Evolutionary conservation across 1,284 basidiomycete genomes (phyloP), one percentile per base, ranked within the genome.

Genomic region (Ceraceosorus guamensis): DNA sequence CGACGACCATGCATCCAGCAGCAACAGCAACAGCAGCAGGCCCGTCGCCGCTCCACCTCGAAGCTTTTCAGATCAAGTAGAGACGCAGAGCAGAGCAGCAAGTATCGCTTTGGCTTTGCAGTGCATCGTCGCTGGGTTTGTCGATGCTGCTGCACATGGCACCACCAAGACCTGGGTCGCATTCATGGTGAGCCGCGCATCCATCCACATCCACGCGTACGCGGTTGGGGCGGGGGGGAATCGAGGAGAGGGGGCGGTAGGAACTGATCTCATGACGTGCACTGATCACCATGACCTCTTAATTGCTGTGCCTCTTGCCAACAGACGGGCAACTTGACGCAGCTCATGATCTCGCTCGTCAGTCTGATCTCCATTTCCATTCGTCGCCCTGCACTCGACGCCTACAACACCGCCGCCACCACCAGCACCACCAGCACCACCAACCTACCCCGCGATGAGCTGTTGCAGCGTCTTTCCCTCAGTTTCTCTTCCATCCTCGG

Each of bases 321-420:
- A 7, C 18, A 52, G 50, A 53, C 52, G 6, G 52, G 52, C 33
- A 53, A 53, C 30, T 18, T 53, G 45, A 53, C 52, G 45, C 52
- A 53, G 46, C 48, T 53, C 31, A 53, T 18, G 5, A 53, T 53
- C 5, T 47, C 52, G 37, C 8, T 8, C 37, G 37, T 41, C 8
- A n/a, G 8, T 8, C 37, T 41, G 37, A 8, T 41, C 8, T 41
- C n/a, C 37, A 8, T 41, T 8, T n/a, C 8, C 8, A n/a, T 41
- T 8, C 37, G 37, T n/a, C n/a, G n/a, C n/a, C n/a, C n/a, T n/a
- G n/a, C n/a, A n/a, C n/a, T n/a, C n/a, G n/a, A n/a, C n/a, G n/a
- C n/a, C n/a, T n/a, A 8, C 8, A 8, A 8, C 37, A 41, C 37
- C 37, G 8, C 37, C 8, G 37, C 37, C 8, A 8, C 37, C 3